Base-by-base conservation (phyloP, 78 protist species). In the Dictyostelium firmibasis region DNA sequence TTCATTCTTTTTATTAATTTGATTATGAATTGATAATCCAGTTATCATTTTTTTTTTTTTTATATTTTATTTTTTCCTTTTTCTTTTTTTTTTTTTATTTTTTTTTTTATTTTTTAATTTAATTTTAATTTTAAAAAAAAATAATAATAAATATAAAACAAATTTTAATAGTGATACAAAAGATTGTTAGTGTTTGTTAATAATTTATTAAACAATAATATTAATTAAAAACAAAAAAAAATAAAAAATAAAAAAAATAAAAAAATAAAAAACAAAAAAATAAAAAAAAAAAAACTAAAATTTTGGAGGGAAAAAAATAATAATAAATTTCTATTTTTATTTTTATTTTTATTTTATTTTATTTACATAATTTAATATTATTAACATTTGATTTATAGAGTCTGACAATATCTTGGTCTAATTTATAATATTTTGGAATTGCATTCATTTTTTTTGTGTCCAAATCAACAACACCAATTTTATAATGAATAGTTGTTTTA, bases 381-480 rank as follows among this genome's bases (percentile, higher is more conserved):
- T 27, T 29, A 31, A 33, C 20, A 41, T 35, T 41, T 41, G 47
- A 41, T 50, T 79, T 76, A 64, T 29, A 87, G 1, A 25, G 33
- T 18, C 64, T 44, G 10, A 87, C 11, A 41, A 89, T 89, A 10
- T 29, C 29, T 64, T 50, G 20, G 35, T 89, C 94, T 3, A 29
- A 35, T 67, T 78, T 47, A 70, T 43, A 89, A 70, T 89, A 89
- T 9, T 81, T 27, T 18, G 94, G 87, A 2, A 89, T 89, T 38
- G 94, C 82, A n/a, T 57, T 23, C 16, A 25, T n/a, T 47, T 89
- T 89, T 38, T 89, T 89, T 25, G 84, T 76, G 44, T 89, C 94
- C 6, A 89, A 43, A 44, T 89, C 94, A 10, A 89, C 94, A 16
- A 89, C 60, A 29, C 88, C 94, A 25, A 89, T 84, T 86, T 38